These are phyloP conservation scores for Daldinia concentrica DNA, from an alignment of 495 filamentous ascomycete species.

Conservation along the genomic window DNA sequence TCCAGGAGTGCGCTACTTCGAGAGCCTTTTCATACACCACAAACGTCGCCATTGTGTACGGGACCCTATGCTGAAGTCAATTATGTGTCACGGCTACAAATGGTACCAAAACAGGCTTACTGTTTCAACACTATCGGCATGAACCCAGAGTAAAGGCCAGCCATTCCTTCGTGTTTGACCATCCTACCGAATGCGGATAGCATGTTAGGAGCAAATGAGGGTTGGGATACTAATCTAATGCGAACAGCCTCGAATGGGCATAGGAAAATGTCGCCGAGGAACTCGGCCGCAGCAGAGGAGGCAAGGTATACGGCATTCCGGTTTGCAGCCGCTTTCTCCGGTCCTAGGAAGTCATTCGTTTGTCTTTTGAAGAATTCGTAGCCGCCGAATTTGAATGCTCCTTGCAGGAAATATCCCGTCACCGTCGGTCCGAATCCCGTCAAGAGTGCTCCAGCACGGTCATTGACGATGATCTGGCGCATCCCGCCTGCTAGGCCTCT, in stretches of 20 bases:
- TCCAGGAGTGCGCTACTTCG: constrained; percentile 69
- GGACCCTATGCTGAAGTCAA: constrained; percentile 57
- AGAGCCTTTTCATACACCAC: constrained; percentile 87
- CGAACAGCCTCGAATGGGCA: constrained; percentile 79
- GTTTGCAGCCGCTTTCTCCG: constrained; percentile 72
- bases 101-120: constrained; percentile 41
- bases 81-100: neutral
- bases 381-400: constrained; percentile 81
- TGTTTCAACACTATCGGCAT: constrained; percentile 80
- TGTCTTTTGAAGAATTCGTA: constrained; percentile 82
- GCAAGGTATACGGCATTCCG: constrained; percentile 76
- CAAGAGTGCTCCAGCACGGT: constrained; percentile 74
- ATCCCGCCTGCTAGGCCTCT: constrained; percentile 74
- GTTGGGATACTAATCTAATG: constrained; percentile 78
- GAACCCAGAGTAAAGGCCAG: constrained; percentile 79
- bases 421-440: constrained; percentile 77
- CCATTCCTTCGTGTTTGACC: constrained; percentile 70
- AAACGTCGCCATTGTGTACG: constrained; percentile 92
- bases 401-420: constrained; percentile 80
- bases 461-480: constrained; percentile 71
- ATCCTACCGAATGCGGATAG: constrained; percentile 71
- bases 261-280: constrained; percentile 77
- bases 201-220: constrained; percentile 71
- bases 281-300: constrained; percentile 73
- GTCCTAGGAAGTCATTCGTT: constrained; percentile 71